These are phyloP conservation scores for Copromyces sp. DNA, from an alignment of 495 filamentous ascomycete species.

Conservation along the genomic window DNA sequence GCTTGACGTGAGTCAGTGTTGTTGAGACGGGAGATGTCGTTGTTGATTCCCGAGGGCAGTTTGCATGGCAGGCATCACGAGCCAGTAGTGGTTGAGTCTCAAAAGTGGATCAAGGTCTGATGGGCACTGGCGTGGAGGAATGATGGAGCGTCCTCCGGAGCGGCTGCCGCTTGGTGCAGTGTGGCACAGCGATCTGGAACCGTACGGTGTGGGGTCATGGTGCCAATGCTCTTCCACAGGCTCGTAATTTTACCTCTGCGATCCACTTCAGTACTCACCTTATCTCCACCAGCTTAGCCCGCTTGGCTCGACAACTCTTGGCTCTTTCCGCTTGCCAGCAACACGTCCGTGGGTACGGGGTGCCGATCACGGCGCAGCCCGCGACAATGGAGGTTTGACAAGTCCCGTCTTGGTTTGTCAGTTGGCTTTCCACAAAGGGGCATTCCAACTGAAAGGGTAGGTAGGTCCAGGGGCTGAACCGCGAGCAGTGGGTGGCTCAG, in stretches of 20 bases:
- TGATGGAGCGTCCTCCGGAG: background rate
- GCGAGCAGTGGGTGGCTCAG: background rate
- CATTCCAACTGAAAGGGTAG: background rate
- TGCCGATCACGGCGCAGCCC: background rate
- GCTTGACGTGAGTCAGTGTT: background rate
- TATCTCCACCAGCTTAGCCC: background rate
- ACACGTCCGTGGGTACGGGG: background rate
- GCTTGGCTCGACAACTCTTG: background rate
- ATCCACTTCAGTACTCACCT: background rate
- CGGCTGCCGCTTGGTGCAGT: background rate
- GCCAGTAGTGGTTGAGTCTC: background rate
- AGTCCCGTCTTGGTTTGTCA: background rate
- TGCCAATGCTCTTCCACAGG: background rate
- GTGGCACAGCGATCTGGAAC: background rate
- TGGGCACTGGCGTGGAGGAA: background rate
- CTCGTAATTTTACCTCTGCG: background rate
- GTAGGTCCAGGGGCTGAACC: background rate
- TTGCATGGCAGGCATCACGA: background rate
- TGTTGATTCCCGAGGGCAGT: background rate
- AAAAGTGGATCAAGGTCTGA: background rate
- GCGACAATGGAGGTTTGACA: background rate
- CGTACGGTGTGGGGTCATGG: background rate
- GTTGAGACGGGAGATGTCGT: background rate
- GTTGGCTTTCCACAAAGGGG: background rate
- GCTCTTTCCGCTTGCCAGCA: background rate